Evolutionary conservation across 2,329 filamentous ascomycete genomes (phyloP).

Genomic region (Rutstroemia sydowiana): DNA sequence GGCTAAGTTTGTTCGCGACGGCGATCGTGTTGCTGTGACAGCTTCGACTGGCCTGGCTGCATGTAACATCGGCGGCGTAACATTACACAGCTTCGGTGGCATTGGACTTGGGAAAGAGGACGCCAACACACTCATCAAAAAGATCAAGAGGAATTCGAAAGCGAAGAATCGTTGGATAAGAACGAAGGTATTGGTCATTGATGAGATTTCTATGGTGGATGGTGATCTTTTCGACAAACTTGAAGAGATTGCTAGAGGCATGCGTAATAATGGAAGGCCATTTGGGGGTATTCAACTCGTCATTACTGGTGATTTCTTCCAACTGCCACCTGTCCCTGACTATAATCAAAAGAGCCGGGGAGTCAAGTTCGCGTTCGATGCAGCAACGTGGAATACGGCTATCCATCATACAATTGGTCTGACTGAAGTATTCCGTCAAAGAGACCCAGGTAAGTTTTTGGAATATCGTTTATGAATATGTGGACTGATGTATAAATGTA

Average conservation of each 20-base stretch:
- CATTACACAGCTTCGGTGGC: slow-evolving; percentile 89
- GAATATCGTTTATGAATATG: neutral
- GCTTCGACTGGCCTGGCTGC: slow-evolving; percentile 93
- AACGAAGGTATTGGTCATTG: slow-evolving; percentile 81
- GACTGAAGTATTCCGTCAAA: slow-evolving; percentile 93
- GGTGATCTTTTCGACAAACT: slow-evolving; percentile 96
- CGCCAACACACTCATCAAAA: slow-evolving; percentile 72
- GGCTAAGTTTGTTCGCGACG: slow-evolving; percentile 66
- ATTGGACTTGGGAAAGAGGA: slow-evolving; percentile 93
- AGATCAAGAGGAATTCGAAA: slow-evolving; percentile 82
- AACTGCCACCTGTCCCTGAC: slow-evolving; percentile 89
- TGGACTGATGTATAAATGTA: slow-evolving; percentile 30
- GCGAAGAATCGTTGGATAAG: slow-evolving; percentile 82
- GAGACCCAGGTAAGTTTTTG: slow-evolving; percentile 55
- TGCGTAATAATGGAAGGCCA: slow-evolving; percentile 84
- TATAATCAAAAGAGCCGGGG: slow-evolving; percentile 45
- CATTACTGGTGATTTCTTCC: slow-evolving; percentile 96
- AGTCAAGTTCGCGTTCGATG: slow-evolving; percentile 88
- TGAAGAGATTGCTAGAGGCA: slow-evolving; percentile 73
- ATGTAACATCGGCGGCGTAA: slow-evolving; percentile 94
- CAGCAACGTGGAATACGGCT: slow-evolving; percentile 81
- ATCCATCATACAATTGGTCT: slow-evolving; percentile 94
- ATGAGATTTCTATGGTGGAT: slow-evolving; percentile 98
- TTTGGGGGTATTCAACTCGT: slow-evolving; percentile 96
- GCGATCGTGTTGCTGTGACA: slow-evolving; percentile 83